Evolutionary conservation across 495 filamentous ascomycete species (phyloP).

Genomic region (Achaetomiella virescens): DNA sequence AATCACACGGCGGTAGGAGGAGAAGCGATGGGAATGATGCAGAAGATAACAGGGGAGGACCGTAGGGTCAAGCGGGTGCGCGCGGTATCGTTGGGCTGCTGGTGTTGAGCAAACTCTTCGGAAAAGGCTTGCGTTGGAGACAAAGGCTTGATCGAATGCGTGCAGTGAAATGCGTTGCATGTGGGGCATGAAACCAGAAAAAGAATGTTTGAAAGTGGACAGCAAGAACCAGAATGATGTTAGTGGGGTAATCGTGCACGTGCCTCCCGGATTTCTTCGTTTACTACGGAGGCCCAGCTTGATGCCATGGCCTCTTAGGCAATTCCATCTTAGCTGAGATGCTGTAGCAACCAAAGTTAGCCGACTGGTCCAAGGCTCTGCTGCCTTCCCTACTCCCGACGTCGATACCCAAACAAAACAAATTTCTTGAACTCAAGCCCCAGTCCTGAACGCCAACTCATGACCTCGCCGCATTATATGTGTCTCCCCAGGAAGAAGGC

Average conservation of each 20-base stretch:
- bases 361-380: too few species aligned
- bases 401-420: background rate
- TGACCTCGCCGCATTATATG: background rate
- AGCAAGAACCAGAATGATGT: constrained; percentile 3
- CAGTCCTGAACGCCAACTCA: background rate
- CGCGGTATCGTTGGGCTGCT: background rate
- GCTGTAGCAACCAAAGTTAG: too few species aligned
- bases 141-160: constrained; percentile 11
- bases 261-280: too few species aligned
- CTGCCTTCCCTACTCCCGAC: too few species aligned
- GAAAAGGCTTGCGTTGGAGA: background rate
- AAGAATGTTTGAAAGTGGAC: constrained; percentile 8
- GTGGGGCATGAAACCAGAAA: constrained; percentile 14
- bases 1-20: background rate
- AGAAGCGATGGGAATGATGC: background rate
- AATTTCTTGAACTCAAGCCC: background rate
- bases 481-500: too few species aligned
- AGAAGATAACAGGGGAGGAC: background rate
- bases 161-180: constrained; percentile 8
- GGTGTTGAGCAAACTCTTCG: background rate
- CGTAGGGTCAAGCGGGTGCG: background rate
- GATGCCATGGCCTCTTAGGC: too few species aligned
- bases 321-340: too few species aligned
- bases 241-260: constrained; percentile 10
- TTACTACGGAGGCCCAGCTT: too few species aligned